Base-by-base conservation (phyloP, 805 yeast genomes). In the Starmerella floricola region DNA sequence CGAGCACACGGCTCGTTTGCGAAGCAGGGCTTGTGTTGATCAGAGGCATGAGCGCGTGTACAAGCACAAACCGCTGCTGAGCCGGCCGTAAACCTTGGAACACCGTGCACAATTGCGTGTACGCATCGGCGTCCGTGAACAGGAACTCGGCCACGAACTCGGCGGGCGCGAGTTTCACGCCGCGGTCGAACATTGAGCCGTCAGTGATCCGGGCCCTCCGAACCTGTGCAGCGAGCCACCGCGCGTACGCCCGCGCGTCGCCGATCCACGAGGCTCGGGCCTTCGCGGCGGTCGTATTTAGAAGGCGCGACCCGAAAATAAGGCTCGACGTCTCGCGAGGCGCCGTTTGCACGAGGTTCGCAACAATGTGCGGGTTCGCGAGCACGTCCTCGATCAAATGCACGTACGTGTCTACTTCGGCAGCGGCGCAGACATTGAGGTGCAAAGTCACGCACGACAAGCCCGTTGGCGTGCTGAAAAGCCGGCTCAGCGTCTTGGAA, bases 151-250 rank as follows among this genome's bases (percentile, higher is more conserved):
- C n/a, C 3, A 46, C 34, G 6, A 44, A 42, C 8, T 17, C 45
- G 28, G 26, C 13, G 2, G 59, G 50, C 15, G 46, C 49, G 19
- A 57, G 44, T 30, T 55, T 55, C 27, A 48, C 36, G 1, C 40
- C 39, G 15, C 40, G 20, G 20, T 56, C 59, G 10, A 56, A 41
- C 40, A 54, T 34, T 3, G 36, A 27, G 1, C 47, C 10, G 6
- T 47, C 52, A 10, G 21, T 23, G 2, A 37, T 17, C 8, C 33
- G 17, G 6, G 34, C 24, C 16, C 29, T 28, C 6, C 40, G 18
- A 21, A 55, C 23, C 31, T 49, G 53, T 5, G 12, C n/a, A 6
- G 53, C 55, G 10, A 54, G 48, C 55, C 55, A 56, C 10, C 18
- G 6, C 17, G 51, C 24, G 36, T 55, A 57, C 15, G 29, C 26